Conservation (phyloP, 805 yeast genomes). For the Ogataea pini region DNA sequence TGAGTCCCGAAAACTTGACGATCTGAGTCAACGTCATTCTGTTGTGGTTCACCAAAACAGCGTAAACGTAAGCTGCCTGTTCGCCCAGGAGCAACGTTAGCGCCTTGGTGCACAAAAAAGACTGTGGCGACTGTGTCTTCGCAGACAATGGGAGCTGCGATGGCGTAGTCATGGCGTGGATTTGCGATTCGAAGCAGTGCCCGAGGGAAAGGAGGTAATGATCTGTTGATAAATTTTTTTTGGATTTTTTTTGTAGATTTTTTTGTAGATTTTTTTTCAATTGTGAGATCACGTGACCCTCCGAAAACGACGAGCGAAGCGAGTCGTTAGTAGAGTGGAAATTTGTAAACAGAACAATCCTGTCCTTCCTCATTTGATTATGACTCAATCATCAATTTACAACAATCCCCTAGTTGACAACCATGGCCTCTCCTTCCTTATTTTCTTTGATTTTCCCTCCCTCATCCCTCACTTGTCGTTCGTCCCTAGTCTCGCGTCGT, state of each 20-base stretch:
- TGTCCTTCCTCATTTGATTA: too few species aligned
- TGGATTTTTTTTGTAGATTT: too few species aligned
- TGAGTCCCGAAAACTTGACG: constrained; percentile 45
- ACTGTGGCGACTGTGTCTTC: constrained; percentile 60
- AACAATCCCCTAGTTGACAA: too few species aligned
- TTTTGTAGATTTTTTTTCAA: too few species aligned
- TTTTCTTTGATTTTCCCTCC: too few species aligned
- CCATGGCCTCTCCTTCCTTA: too few species aligned
- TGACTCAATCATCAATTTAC: too few species aligned
- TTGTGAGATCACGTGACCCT: not conserved
- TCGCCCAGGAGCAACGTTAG: constrained; percentile 66
- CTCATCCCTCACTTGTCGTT: not conserved
- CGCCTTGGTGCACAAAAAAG: constrained; percentile 57
- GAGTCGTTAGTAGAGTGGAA: not conserved
- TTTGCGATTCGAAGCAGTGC: too few species aligned
- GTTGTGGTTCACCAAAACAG: constrained; percentile 66
- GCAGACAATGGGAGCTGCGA: constrained; percentile 34
- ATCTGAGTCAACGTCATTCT: constrained; percentile 61
- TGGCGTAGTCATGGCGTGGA: constrained; percentile 18
- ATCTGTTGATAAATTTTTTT: not conserved
- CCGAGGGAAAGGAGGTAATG: not conserved
- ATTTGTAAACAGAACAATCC: too few species aligned
- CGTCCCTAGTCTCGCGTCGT: not conserved
- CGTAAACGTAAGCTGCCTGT: constrained; percentile 63
- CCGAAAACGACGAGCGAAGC: not conserved